A percentile compares a stretch with the other conserved stretches of the same genome.
Conservation (phyloP, 1,139 yeast genomes). For the Eremothecium coryli region DNA sequence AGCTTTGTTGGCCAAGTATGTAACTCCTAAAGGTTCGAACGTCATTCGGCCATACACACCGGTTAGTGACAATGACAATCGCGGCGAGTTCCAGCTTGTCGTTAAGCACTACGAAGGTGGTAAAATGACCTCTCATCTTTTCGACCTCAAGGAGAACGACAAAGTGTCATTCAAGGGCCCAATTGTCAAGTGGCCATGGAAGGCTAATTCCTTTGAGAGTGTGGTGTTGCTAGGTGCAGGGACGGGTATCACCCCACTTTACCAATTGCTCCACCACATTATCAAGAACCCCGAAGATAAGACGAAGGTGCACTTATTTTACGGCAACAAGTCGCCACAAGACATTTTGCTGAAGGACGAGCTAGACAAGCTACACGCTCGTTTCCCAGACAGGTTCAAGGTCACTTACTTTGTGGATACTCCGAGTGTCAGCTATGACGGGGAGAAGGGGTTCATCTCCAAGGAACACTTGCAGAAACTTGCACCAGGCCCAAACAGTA, state of each 20-base stretch:
- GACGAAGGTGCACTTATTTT: slow-evolving; percentile 71
- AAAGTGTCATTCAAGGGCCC: slow-evolving; percentile 92
- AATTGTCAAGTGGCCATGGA: slow-evolving; percentile 84
- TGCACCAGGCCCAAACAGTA: slow-evolving; percentile 51
- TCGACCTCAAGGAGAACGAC: slow-evolving; percentile 65
- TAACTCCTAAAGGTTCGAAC: slow-evolving; percentile 74
- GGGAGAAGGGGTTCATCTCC: slow-evolving; percentile 59
- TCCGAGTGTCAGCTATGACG: slow-evolving; percentile 35
- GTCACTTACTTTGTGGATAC: slow-evolving; percentile 75
- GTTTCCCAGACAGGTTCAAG: slow-evolving; percentile 66
- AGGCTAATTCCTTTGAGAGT: slow-evolving; percentile 70
- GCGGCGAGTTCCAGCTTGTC: slow-evolving; percentile 71
- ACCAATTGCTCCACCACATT: slow-evolving; percentile 67
- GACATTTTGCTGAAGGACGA: slow-evolving; percentile 75
- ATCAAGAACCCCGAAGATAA: slow-evolving; percentile 70
- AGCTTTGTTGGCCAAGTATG: slow-evolving; percentile 68
- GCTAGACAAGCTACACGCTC: slow-evolving; percentile 54
- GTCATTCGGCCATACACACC: slow-evolving; percentile 98
- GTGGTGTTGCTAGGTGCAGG: slow-evolving; percentile 92
- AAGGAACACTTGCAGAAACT: slow-evolving; percentile 53
- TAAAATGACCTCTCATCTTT: slow-evolving; percentile 72
- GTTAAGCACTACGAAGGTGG: slow-evolving; percentile 80
- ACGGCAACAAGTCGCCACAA: slow-evolving; percentile 66
- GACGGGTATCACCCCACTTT: slow-evolving; percentile 91
- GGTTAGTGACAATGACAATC: slow-evolving; percentile 54